These are phyloP conservation scores for Hsuehochloa calcarea DNA, from an alignment of 176 grass and related monocot species.

Conservation along the genomic window DNA sequence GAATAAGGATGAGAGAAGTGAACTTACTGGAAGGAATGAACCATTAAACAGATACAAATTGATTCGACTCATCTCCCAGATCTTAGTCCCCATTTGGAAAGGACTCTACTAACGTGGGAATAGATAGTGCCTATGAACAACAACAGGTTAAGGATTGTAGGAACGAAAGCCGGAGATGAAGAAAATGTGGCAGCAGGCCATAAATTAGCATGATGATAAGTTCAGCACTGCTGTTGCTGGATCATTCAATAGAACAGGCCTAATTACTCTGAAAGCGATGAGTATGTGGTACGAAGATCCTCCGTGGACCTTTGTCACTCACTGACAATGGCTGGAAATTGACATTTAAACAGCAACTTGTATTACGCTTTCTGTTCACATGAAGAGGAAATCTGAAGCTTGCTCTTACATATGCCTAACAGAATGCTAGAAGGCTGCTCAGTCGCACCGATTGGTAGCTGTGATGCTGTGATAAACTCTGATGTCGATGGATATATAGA, in stretches of 20 bases:
- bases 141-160: background rate
- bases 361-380: background rate
- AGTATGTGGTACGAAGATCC: background rate
- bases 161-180: background rate
- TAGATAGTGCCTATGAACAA: background rate
- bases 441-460: background rate
- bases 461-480: background rate
- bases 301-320: background rate
- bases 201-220: background rate
- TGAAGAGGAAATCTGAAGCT: too few relatives aligned
- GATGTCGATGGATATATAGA: background rate
- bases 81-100: background rate
- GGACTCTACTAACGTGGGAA: background rate
- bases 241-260: background rate
- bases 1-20: background rate
- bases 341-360: background rate
- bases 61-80: background rate
- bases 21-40: background rate
- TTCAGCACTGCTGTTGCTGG: background rate
- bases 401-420: background rate
- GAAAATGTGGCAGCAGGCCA: constrained; percentile 16
- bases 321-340: background rate
- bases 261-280: constrained; percentile 31
- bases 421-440: background rate
- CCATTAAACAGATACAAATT: background rate